phyloP scores from a whole-genome alignment of 2,329 filamentous ascomycete genomes.

The Colletotrichum sp. region DNA sequence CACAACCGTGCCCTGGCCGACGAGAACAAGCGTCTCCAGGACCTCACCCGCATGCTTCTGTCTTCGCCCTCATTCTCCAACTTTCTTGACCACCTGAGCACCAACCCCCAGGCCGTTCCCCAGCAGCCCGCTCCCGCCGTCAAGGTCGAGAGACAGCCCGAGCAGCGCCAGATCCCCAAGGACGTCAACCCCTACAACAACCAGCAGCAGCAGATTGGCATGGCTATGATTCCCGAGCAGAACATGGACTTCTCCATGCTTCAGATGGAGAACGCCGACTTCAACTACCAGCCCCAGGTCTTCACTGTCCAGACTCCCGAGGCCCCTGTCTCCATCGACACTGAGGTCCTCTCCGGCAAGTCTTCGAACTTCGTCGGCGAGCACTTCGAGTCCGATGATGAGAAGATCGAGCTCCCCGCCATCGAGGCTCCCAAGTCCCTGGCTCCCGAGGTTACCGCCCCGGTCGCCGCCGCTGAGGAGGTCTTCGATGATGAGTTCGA shows the following conservation, averaged over 20 bases:
- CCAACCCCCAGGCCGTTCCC: slow-evolving; percentile 56
- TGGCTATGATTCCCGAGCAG: slow-evolving; percentile 85
- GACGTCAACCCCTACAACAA: slow-evolving; percentile 68
- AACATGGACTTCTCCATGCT: slow-evolving; percentile 77
- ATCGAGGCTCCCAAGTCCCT: slow-evolving; percentile 52
- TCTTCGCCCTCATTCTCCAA: slow-evolving; percentile 82
- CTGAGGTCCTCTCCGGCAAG: slow-evolving; percentile 74
- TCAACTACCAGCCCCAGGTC: slow-evolving; percentile 71
- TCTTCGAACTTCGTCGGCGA: slow-evolving; percentile 57
- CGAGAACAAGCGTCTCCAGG: slow-evolving; percentile 82
- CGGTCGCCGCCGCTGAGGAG: slow-evolving; percentile 27
- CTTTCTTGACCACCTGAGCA: slow-evolving; percentile 75
- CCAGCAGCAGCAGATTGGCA: slow-evolving; percentile 72
- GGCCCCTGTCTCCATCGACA: slow-evolving; percentile 64
- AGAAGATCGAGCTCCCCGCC: slow-evolving; percentile 62
- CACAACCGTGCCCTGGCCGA: slow-evolving; percentile 84
- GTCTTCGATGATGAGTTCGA: slow-evolving; percentile 63
- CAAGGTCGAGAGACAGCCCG: slow-evolving; percentile 30
- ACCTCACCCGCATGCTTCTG: slow-evolving; percentile 81
- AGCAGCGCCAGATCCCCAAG: slow-evolving; percentile 57
- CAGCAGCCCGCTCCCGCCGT: slow-evolving; percentile 35
- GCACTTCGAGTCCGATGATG: slow-evolving; percentile 48
- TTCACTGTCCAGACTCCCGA: slow-evolving; percentile 79
- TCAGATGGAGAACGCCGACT: slow-evolving; percentile 58
- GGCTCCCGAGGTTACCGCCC: slow-evolving; percentile 30